phyloP scores from a whole-genome alignment of 2,329 filamentous ascomycete species.

The Aspergillus thermomutatus region DNA sequence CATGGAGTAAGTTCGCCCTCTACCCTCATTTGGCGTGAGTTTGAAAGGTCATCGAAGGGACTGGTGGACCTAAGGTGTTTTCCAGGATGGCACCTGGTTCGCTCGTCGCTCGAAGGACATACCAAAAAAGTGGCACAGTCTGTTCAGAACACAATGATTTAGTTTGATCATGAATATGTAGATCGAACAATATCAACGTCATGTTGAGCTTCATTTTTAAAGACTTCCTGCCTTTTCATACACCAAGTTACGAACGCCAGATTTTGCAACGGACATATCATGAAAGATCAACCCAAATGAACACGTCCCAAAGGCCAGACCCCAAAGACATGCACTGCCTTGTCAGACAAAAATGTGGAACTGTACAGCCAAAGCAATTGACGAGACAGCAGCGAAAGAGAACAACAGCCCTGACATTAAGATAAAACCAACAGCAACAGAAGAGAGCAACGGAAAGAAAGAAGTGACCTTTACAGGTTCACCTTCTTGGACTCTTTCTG shows the following conservation, averaged over 20 bases:
- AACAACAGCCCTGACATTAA: conserved; percentile 24
- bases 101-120: not conserved
- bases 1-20: too few species aligned
- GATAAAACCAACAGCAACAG: conserved; percentile 21
- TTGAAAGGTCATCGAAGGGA: too few species aligned
- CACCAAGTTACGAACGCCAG: conserved; percentile 38
- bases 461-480: conserved; percentile 43
- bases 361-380: conserved; percentile 34
- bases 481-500: conserved; percentile 57
- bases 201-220: conserved; percentile 18
- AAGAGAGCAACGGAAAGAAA: conserved; percentile 18
- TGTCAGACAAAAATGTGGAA: conserved; percentile 34
- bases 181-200: not conserved
- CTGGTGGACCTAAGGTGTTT: too few species aligned
- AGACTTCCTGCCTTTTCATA: conserved; percentile 38
- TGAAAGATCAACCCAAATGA: conserved; percentile 30
- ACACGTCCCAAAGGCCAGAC: conserved; percentile 35
- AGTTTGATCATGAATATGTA: not conserved
- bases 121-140: not conserved
- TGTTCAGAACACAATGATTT: not conserved
- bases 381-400: conserved; percentile 15
- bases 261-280: conserved; percentile 35
- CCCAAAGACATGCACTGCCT: conserved; percentile 38
- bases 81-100: too few species aligned
- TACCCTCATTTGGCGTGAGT: too few species aligned